Conservation (phyloP, 2,329 filamentous ascomycete species). For the Ascochyta clinopodiicola region DNA sequence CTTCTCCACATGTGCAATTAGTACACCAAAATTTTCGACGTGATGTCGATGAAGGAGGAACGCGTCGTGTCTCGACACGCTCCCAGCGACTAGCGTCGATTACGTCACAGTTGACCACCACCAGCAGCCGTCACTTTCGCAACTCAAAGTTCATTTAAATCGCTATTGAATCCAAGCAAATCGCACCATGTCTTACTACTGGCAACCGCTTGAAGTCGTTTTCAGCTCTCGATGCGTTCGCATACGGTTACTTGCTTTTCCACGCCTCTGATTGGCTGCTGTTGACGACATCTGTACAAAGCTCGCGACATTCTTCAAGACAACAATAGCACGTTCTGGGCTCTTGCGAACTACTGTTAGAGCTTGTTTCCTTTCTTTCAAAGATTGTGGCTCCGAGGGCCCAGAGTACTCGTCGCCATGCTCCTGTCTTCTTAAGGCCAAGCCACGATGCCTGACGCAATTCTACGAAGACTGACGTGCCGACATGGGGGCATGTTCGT, state of each 20-base stretch:
- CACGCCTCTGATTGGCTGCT: not conserved
- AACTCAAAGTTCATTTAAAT: too few relatives aligned
- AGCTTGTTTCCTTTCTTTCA: not conserved
- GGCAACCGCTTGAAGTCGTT: not conserved
- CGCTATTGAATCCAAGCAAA: not conserved
- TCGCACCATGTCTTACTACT: not conserved
- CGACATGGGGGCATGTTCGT: conserved; percentile 18
- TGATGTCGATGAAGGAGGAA: not conserved
- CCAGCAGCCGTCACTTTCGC: not conserved
- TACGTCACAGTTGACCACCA: not conserved
- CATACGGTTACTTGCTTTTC: not conserved
- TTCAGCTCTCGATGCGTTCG: not conserved
- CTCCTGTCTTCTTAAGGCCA: conserved; percentile 9
- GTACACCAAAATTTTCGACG: not conserved
- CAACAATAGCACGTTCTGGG: conserved; percentile 3
- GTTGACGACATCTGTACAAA: conserved; percentile 15
- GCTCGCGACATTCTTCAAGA: conserved; percentile 5
- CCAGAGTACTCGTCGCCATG: not conserved
- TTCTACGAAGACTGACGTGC: conserved; percentile 26
- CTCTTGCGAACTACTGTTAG: not conserved
- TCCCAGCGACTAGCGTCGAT: not conserved
- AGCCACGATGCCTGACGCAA: conserved; percentile 25
- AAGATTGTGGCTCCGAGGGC: not conserved
- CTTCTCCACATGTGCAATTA: not conserved
- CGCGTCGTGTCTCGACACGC: not conserved